Evolutionary conservation across 192 early-diverging fungal genomes (phyloP), one percentile per base, ranked within the genome.

Genomic region (Backusella luteola): DNA sequence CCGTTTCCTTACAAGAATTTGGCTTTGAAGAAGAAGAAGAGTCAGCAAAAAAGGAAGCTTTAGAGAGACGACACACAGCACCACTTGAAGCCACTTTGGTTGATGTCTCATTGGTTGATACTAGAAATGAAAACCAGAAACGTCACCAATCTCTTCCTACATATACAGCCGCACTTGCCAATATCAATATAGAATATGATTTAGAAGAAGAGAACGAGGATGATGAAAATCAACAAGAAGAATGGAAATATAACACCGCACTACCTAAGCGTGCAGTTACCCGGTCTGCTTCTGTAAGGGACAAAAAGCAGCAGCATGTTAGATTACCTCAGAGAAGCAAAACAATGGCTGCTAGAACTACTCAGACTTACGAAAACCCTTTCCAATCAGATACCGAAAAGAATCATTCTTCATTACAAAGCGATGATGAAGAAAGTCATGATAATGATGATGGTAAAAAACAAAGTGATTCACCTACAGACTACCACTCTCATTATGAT

Each of bases 1-100:
- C 73, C 0, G 41, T 73, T 34, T 73, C 71, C 4, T 46, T 73
- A 19, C 71, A 53, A 34, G 73, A 59, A 7, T 73, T 73, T 73
- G 73, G 46, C 34, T 38, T 21, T 29, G 56, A 63, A 63, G 23
- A 26, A 11, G 9, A 53, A 21, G 56, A 63, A 63, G 56, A 63
- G 3, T 9, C 21, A 26, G 23, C 26, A 29, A 63, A 63, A 23
- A 63, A 63, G 26, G 56, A 14, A 63, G 1, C 9, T 3, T 21
- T 63, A 63, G 23, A 29, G 26, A 63, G 56, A 63, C 56, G 56
- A 26, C 56, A 63, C 26, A 63, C 56, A 26, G 56, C 56, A 63
- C 56, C 56, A 3, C 19, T 29, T 63, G 56, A 63, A 11, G 56
- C 26, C 26, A 63, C 56, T 29, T 63, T 63, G 12, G 56, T 63